phyloP scores from a whole-genome alignment of 73 alveolate species.

The Uronychia binucleata region DNA sequence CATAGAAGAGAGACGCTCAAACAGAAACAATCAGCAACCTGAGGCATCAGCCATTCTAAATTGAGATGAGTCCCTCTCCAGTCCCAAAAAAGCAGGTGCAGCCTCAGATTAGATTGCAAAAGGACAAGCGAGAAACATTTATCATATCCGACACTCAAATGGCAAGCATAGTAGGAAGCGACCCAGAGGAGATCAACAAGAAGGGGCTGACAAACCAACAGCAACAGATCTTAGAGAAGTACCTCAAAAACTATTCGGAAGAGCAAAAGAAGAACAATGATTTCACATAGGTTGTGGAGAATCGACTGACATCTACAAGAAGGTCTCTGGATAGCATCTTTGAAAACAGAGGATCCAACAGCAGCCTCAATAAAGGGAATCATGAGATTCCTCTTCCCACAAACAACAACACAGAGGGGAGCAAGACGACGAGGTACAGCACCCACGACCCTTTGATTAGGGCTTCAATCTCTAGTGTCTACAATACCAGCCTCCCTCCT shows the following conservation, averaged over 20 bases:
- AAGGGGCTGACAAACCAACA: no score
- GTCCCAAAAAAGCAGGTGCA: no score
- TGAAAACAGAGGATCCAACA: background rate
- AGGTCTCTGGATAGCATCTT: background rate
- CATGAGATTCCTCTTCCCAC: background rate
- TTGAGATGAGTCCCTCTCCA: background rate
- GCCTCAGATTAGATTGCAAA: no score
- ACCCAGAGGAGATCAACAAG: no score
- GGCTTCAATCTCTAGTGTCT: background rate
- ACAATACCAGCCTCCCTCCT: background rate
- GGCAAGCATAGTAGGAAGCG: no score
- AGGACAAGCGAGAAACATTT: no score
- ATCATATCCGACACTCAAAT: no score
- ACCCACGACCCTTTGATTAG: background rate
- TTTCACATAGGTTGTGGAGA: background rate
- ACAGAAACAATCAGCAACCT: background rate
- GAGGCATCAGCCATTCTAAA: background rate
- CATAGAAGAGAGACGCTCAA: background rate
- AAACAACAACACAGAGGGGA: background rate
- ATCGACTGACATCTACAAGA: background rate
- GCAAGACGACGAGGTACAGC: background rate
- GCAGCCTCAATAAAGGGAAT: background rate
- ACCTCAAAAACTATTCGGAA: no score
- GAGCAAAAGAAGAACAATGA: background rate
- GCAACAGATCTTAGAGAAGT: no score